A percentile compares a stretch with the other conserved stretches of the same genome.
phyloP scores from a whole-genome alignment of 768 basidiomycete species.

The Russula olivacea region DNA sequence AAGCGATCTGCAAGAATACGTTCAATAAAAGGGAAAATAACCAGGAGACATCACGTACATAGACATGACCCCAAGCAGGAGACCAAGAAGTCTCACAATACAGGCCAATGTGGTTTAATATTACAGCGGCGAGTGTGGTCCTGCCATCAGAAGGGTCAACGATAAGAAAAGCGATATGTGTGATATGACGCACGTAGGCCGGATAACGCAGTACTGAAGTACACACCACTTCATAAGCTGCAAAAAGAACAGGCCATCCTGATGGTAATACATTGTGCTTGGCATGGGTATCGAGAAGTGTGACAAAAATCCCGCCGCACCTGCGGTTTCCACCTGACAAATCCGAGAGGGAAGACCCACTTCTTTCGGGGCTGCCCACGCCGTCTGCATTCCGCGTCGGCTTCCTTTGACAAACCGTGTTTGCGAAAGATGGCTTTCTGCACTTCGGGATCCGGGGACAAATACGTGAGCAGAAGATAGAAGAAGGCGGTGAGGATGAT shows the following conservation, averaged over 20 bases:
- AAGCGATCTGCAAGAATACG: slow-evolving; percentile 40
- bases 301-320: slow-evolving; percentile 32
- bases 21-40: background rate
- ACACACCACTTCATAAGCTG: slow-evolving; percentile 75
- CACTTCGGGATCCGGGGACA: slow-evolving; percentile 56
- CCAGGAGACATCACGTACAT: slow-evolving; percentile 37
- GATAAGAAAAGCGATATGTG: background rate
- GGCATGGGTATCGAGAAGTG: background rate
- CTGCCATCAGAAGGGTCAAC: slow-evolving; percentile 28
- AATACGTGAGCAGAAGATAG: slow-evolving; percentile 65
- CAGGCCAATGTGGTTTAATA: slow-evolving; percentile 56
- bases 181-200: slow-evolving; percentile 43
- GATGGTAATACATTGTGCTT: background rate
- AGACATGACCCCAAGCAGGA: slow-evolving; percentile 62
- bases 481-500: slow-evolving; percentile 73
- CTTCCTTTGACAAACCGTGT: slow-evolving; percentile 50
- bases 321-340: slow-evolving; percentile 55
- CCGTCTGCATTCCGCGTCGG: slow-evolving; percentile 40
- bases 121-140: slow-evolving; percentile 55
- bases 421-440: slow-evolving; percentile 57
- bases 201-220: slow-evolving; percentile 63
- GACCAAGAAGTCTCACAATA: slow-evolving; percentile 72
- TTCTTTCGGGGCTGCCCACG: slow-evolving; percentile 43
- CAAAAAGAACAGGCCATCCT: slow-evolving; percentile 65
- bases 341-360: slow-evolving; percentile 69